Base-by-base conservation (phyloP, 805 yeast genomes). In the Ogataea philodendri region DNA sequence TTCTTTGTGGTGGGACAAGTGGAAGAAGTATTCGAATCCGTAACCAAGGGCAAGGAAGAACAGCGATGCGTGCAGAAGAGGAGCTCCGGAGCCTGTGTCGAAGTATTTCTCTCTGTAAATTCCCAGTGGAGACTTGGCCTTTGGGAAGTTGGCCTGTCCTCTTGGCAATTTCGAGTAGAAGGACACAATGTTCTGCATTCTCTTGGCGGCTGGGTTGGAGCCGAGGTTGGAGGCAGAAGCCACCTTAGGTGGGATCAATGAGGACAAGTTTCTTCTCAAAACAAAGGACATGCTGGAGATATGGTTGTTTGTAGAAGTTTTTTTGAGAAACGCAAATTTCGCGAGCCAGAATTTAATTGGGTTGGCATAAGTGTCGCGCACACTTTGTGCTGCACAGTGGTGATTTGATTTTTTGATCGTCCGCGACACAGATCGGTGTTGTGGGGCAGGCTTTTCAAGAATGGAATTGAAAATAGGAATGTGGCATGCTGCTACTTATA, bases 161-260 rank as follows among this genome's bases (percentile, higher is more conserved):
- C 87, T 89, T 62, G 98, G 98, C 57, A 90, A 78, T 54, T 87
- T 81, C 72, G 90, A 85, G 84, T 90, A 90, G 78, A 93, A 89
- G 48, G 85, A 74, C 56, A 90, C 97, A 57, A 90, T 95, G 65
- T 85, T 84, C 51, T 86, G 82, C 82, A 93, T 86, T 72, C 95
- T 86, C 77, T 87, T 86, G 55, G 97, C 97, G 57, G 90, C 84
- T 59, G 97, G 96, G 70, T 88, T 87, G 44, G 95, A 76, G 42
- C 96, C 95, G 52, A 93, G 73, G 83, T 87, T 89, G 83, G 81
- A 62, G 9, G 96, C 93, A 46, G 97, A 88, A 39, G 96, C 97
- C 61, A 90, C 81, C 90, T 90, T 90, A 65, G 98, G 98, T 55
- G 98, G 98, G 62, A 90, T 89, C 72, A 90, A 76, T 59, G 97